Percentiles rank a stretch among this genome's conserved stretches.
phyloP scores from a whole-genome alignment of 1,284 basidiomycete genomes.

The Xanthoconium separans region DNA sequence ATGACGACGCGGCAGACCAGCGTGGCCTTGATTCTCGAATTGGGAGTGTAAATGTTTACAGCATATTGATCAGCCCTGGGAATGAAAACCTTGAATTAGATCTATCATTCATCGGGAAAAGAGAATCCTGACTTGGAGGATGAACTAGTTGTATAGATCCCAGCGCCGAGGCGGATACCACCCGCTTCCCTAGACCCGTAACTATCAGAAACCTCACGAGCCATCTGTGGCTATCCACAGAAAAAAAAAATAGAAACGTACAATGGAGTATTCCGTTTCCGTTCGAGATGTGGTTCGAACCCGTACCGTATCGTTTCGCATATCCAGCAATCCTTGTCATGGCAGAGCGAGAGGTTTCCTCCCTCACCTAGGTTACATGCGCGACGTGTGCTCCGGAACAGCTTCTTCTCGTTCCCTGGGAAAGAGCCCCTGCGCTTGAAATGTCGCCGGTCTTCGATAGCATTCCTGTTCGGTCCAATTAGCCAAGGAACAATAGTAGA shows the following conservation, averaged over 20 bases:
- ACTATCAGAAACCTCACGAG: not conserved
- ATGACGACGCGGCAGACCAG: slow-evolving; percentile 28
- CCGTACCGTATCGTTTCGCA: slow-evolving; percentile 24
- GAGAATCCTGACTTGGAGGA: slow-evolving; percentile 24
- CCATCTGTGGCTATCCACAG: not conserved
- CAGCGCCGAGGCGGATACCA: slow-evolving; percentile 27
- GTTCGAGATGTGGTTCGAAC: slow-evolving; percentile 21
- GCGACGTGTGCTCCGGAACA: slow-evolving; percentile 22
- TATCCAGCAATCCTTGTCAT: slow-evolving; percentile 7
- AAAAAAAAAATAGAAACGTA: slow-evolving; percentile 11
- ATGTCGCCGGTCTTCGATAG: slow-evolving; percentile 13
- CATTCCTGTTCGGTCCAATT: slow-evolving; percentile 9
- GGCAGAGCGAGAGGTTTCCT: slow-evolving; percentile 18
- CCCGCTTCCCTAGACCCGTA: slow-evolving; percentile 1
- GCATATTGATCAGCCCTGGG: slow-evolving; percentile 22
- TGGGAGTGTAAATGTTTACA: slow-evolving; percentile 8
- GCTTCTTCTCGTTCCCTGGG: slow-evolving; percentile 25
- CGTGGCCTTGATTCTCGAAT: slow-evolving; percentile 20
- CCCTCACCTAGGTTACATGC: slow-evolving; percentile 23
- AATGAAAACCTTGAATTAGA: not conserved
- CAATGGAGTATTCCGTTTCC: slow-evolving; percentile 16
- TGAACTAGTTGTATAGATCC: slow-evolving; percentile 22
- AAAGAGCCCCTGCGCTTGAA: slow-evolving; percentile 9
- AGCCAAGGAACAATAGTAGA: not conserved
- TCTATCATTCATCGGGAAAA: not conserved